Conservation (phyloP, 306 rosid species). For the Sicyos edulis region DNA sequence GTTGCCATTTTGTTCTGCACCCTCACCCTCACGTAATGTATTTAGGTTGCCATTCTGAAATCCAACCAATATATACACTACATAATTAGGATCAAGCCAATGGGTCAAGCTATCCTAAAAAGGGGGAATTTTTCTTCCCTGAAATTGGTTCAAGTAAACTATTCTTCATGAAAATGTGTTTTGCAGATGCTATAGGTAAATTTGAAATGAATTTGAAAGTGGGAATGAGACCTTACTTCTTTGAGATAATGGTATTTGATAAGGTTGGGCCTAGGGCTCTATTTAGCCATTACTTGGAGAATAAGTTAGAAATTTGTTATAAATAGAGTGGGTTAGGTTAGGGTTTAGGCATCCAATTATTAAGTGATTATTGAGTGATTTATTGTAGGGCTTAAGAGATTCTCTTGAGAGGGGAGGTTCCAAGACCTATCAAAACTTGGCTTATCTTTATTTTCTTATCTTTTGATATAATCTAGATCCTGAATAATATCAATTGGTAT, state of each 20-base stretch:
- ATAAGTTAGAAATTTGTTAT: no score
- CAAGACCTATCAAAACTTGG: no score
- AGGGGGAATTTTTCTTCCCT: neutral
- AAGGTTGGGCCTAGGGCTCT: no score
- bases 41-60: conserved; percentile 28
- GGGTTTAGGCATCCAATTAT: no score
- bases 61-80: conserved; percentile 1
- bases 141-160: neutral
- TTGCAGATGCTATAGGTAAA: neutral
- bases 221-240: conserved; percentile 55
- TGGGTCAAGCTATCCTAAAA: conserved; percentile 1
- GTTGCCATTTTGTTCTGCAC: conserved; percentile 30
- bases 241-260: conserved; percentile 37
- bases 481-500: no score
- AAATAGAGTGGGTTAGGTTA: no score
- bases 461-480: no score
- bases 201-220: neutral
- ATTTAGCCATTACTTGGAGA: no score
- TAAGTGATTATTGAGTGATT: no score
- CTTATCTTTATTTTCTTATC: no score
- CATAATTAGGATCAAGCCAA: neutral
- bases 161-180: neutral
- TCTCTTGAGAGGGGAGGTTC: no score
- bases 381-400: no score
- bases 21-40: conserved; percentile 28